Base-by-base conservation (phyloP, 192 early-diverging fungal genomes). In the Coemansia asiatica region DNA sequence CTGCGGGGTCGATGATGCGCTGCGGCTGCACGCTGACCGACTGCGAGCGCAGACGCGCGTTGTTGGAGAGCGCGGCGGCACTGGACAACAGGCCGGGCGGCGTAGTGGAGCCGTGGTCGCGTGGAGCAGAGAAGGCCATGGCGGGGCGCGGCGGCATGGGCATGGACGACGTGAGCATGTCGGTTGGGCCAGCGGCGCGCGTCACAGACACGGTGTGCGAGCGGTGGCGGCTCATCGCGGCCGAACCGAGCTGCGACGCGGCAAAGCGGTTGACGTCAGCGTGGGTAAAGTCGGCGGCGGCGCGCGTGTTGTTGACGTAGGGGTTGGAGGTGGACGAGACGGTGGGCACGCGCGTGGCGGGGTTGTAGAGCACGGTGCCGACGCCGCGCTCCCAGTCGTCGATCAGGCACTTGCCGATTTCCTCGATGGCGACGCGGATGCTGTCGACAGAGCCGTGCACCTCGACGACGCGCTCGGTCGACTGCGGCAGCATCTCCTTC, bases 401-500 rank as follows among this genome's bases (percentile, higher is more conserved):
- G 26, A 91, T 85, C 38, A 96, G 77, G 74, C 87, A 91, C 68
- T 90, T 85, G 61, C 92, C 93, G 73, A 96, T 91, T 67, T 93
- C 89, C 70, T 83, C 84, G 54, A 95, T 85, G 31, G 95, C 96
- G 25, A 91, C 83, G 38, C 87, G 88, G 61, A 98, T 91, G 27
- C 89, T 87, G 28, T 95, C 92, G 28, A 90, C 83, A 27, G 86
- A 85, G 64, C 97, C 97, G 60, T 90, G 83, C 44, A 98, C 84
- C 61, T 92, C 92, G 15, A 98, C 87, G 36, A 95, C 84, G 54
- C 96, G 91, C 81, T 98, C 97, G 18, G 95, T 98, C 15, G 88
- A 91, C 72, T 94, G 90, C 27, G 94, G 94, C 25, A 98, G 82
- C 82, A 94, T 90, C 63, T 96, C 92, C 75, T 96, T 95, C 60